Base-by-base conservation (phyloP, 2,329 filamentous ascomycete genomes). In the Aspergillus jensenii region DNA sequence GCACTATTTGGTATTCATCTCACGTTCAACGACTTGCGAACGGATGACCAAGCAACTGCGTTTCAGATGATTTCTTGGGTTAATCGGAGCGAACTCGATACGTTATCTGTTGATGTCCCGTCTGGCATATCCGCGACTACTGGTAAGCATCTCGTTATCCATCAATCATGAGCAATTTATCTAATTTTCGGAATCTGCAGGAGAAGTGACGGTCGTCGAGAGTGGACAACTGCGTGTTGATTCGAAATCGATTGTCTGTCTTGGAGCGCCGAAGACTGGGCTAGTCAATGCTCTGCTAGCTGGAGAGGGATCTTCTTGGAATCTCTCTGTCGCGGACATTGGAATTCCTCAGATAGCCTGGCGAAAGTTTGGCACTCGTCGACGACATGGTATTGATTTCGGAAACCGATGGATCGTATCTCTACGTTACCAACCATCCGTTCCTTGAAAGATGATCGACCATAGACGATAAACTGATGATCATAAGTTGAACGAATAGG, bases 51-150 rank as follows among this genome's bases (percentile, higher is more conserved):
- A 71, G 87, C 88, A 3, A 89, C 89, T 0, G 90, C 91, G 0
- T 93, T 96, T 68, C 90, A 96, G 69, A 85, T 97, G 69, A 95
- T 97, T 68, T 89, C 92, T 62, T 98, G 93, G 92, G 89, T 91
- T 3, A 98, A 97, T 71, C 88, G 92, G 62, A 90, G 88, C 70
- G 90, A 92, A 63, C 87, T 91, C 0, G 87, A 88, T 58, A 88
- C 95, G 3, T 78, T 99, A 19, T 90, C 92, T 0, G 85, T 99
- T n/a, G 93, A 96, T 71, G 86, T 96, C 6, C 95, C 95, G 0
- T 93, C 90, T 0, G 95, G 95, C 5, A 86, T 96, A 50, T 91
- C 93, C 62, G 91, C 90, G 3, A 86, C 87, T 0, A 88, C 87
- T 40, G 91, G 91, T 67, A 84, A 83, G 70, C 82, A 84, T 15